These are phyloP conservation scores for Staphylotrichum longicolle DNA, from an alignment of 495 filamentous ascomycete species.

Conservation along the genomic window DNA sequence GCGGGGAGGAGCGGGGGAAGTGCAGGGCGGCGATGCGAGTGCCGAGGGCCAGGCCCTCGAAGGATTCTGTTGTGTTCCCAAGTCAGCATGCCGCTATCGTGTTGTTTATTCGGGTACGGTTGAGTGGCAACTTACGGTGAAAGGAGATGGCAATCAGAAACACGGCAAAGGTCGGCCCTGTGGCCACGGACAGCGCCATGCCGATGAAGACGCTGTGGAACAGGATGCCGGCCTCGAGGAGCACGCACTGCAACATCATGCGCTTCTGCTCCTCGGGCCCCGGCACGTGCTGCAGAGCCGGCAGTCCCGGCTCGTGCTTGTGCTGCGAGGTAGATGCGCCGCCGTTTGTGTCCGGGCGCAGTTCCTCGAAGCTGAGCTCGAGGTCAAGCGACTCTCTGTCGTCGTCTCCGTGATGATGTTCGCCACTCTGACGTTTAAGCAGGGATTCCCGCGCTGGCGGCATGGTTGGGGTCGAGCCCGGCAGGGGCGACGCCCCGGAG, in stretches of 20 bases:
- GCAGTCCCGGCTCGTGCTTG: conserved; percentile 26
- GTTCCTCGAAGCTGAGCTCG: conserved; percentile 53
- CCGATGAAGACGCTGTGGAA: conserved; percentile 89
- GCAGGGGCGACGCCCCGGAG: conserved; percentile 48
- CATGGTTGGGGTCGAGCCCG: conserved; percentile 40
- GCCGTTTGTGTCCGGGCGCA: conserved; percentile 36
- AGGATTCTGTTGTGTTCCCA: conserved; percentile 43
- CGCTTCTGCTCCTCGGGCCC: conserved; percentile 52
- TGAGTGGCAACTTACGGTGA: conserved; percentile 47
- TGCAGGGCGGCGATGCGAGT: conserved; percentile 67
- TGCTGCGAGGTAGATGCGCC: neutral
- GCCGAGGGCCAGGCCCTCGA: conserved; percentile 73
- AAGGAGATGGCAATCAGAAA: conserved; percentile 80
- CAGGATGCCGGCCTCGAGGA: conserved; percentile 81
- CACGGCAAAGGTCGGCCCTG: conserved; percentile 72
- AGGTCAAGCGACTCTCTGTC: conserved; percentile 42
- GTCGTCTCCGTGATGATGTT: conserved; percentile 28
- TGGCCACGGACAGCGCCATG: conserved; percentile 82
- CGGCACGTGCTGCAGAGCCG: conserved; percentile 26
- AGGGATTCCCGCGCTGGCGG: conserved; percentile 13
- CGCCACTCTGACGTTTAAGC: neutral
- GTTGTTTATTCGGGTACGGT: neutral
- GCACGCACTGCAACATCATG: conserved; percentile 71
- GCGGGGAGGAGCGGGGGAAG: conserved; percentile 52
- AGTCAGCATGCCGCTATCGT: neutral